These are phyloP conservation scores for Medicago truncatula DNA, from an alignment of 306 rosid genomes.

Conservation along the genomic window DNA sequence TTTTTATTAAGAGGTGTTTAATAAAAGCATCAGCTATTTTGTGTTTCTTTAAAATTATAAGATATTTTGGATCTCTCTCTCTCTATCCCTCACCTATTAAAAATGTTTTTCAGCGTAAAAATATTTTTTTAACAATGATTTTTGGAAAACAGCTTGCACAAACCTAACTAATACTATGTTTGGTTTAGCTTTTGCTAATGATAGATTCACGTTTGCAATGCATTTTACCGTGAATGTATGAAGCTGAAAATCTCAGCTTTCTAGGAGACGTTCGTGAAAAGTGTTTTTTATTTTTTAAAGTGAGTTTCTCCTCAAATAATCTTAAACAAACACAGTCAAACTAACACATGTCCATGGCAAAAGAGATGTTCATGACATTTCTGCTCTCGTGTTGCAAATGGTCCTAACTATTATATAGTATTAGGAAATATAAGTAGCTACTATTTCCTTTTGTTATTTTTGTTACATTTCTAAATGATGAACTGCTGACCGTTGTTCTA, in stretches of 20 bases:
- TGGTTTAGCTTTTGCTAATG: too few relatives aligned
- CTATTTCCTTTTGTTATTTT: slow-evolving; percentile 12
- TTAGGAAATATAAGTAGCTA: slow-evolving; percentile 19
- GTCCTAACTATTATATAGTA: neutral
- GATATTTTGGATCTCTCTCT: neutral
- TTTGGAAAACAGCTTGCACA: neutral
- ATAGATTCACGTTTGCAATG: too few relatives aligned
- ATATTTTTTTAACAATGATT: neutral
- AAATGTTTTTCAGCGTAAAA: neutral
- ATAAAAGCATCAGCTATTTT: neutral
- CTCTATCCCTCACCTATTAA: neutral
- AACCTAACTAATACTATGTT: neutral
- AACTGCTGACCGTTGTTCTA: slow-evolving; percentile 27
- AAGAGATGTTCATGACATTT: neutral
- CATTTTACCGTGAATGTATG: too few relatives aligned
- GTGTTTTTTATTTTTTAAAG: too few relatives aligned
- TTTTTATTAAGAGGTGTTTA: neutral
- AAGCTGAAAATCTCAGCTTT: too few relatives aligned
- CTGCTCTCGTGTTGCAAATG: slow-evolving; percentile 15
- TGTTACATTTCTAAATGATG: slow-evolving; percentile 18
- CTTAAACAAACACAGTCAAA: neutral
- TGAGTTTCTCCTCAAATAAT: too few relatives aligned
- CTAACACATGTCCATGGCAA: neutral
- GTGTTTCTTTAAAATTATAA: neutral
- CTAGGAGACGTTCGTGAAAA: too few relatives aligned